Evolutionary conservation across 2,329 filamentous ascomycete species (phyloP), one percentile per base, ranked within the genome.

Genomic region (Thielaviopsis cerberus): DNA sequence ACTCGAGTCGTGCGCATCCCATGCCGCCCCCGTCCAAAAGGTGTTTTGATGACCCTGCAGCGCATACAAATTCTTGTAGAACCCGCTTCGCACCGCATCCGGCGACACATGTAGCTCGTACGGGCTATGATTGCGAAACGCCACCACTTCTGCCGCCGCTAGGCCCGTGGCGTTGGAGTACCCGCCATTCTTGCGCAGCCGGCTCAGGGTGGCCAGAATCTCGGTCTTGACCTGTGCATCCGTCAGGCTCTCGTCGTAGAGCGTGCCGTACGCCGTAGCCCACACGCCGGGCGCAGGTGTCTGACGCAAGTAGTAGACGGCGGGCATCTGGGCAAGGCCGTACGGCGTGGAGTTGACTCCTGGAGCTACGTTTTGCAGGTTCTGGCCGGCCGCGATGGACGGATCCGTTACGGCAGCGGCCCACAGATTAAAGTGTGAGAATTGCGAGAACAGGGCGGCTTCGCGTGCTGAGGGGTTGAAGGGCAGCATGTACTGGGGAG

Each of bases 21-120:
- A 65, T 0, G 66, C 64, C 0, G 66, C 66, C 1, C 68, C 70
- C 1, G 70, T 68, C 60, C 69, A 73, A 59, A 66, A 72, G 0
- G 70, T 72, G 50, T 65, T 69, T 0, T 64, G 62, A 30, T 65
- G 58, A 0, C 70, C 69, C 62, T 72, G 68, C 8, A 72, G 60
- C 0, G 54, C 63, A 25, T 69, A 66, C 3, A 72, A 51, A 13
- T 69, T 62, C 0, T 61, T 45, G 34, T 69, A 71, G 53, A 72
- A 71, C 0, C 70, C 69, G 2, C 52, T 55, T 0, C 58, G 56
- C 17, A 72, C 66, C 2, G 66, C 64, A 1, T 67, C 54, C 0
- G 64, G 37, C 1, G 64, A 61, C 0, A 70, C 68, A 20, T 61
- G 57, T 59, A 68, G 25, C 30, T 64, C 54, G 59, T 63, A 66